Conservation (phyloP, 2,329 filamentous ascomycete genomes). For the Diaporthe citrichinensis region DNA sequence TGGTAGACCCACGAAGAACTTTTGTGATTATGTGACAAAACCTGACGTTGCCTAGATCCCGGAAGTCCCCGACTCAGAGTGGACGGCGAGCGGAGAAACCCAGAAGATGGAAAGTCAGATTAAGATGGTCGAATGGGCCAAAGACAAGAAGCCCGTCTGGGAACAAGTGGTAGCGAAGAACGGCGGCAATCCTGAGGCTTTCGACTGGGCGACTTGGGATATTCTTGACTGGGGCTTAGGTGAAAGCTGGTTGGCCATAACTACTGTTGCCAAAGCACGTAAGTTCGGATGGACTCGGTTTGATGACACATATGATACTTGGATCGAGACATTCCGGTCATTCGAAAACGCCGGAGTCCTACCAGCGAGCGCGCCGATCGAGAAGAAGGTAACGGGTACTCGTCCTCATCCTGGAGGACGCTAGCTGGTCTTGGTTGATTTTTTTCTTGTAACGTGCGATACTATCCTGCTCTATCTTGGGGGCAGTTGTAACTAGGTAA, state of each 20-base stretch:
- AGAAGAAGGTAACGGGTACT: background rate
- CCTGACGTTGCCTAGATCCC: conserved; percentile 24
- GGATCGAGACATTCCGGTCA: conserved; percentile 39
- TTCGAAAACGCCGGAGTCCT: conserved; percentile 42
- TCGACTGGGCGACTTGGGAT: conserved; percentile 43
- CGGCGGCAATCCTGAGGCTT: conserved; percentile 40
- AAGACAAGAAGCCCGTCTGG: conserved; percentile 39
- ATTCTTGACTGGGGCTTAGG: conserved; percentile 41
- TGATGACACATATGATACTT: conserved; percentile 40
- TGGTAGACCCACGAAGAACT: background rate
- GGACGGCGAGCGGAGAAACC: conserved; percentile 31
- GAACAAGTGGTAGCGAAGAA: conserved; percentile 40
- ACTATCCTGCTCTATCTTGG: background rate
- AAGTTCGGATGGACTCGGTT: conserved; percentile 41
- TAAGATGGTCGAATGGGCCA: conserved; percentile 40
- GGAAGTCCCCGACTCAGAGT: conserved; percentile 30
- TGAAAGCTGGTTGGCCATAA: conserved; percentile 39
- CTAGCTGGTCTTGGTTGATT: background rate
- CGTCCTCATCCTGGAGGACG: conserved; percentile 21
- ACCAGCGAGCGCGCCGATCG: conserved; percentile 2
- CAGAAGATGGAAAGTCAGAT: conserved; percentile 37
- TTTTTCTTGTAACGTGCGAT: background rate
- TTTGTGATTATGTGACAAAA: background rate
- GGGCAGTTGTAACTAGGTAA: background rate
- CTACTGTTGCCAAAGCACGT: conserved; percentile 39